A percentile compares a stretch with the other conserved stretches of the same genome.
Conservation (phyloP, 2,329 filamentous ascomycete species). For the Chaetomiaceae sp. region DNA sequence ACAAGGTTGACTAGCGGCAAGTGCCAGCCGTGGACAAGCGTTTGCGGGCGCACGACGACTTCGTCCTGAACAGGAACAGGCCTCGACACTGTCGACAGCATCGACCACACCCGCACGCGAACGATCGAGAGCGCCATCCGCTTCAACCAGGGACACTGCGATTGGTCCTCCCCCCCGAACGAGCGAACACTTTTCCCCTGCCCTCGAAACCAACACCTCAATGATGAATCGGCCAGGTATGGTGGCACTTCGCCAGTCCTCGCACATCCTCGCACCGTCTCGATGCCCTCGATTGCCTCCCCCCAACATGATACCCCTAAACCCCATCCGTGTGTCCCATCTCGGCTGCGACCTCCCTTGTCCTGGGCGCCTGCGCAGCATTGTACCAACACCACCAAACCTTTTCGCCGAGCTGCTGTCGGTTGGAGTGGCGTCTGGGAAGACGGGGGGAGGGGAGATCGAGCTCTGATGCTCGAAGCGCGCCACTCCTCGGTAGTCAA, state of each 20-base stretch:
- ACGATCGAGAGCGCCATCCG: not conserved
- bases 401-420: too few relatives aligned
- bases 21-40: conserved; percentile 7
- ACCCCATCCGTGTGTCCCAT: too few relatives aligned
- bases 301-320: not conserved
- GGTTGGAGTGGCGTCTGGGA: not conserved
- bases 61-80: conserved; percentile 1
- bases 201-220: conserved; percentile 18
- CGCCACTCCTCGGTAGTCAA: not conserved
- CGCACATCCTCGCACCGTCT: not conserved
- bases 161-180: not conserved
- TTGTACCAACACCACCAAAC: not conserved
- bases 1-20: not conserved
- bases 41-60: conserved; percentile 10
- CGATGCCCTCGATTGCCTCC: conserved; percentile 16
- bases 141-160: not conserved
- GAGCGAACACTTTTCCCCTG: not conserved
- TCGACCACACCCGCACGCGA: not conserved
- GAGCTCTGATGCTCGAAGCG: too few relatives aligned
- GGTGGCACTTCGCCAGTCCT: conserved; percentile 27
- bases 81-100: conserved; percentile 1
- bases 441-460: too few relatives aligned
- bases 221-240: conserved; percentile 60
- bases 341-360: conserved; percentile 1
- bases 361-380: not conserved